Percentiles rank a stretch among this genome's conserved stretches.
These are phyloP conservation scores for Beta vulgaris DNA, from an alignment of 148 eudicot species.

Conservation along the genomic window DNA sequence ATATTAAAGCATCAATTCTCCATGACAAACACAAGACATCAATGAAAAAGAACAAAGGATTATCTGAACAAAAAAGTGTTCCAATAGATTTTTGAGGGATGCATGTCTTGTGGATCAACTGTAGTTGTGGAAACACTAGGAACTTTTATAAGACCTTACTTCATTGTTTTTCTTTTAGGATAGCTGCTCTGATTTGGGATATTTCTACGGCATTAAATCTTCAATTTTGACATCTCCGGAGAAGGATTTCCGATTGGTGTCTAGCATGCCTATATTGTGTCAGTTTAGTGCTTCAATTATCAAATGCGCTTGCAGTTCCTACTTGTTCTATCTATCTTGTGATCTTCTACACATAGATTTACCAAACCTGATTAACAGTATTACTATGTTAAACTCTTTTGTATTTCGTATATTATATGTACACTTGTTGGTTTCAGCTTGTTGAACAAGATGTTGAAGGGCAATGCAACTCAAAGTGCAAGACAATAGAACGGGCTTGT, in stretches of 20 bases:
- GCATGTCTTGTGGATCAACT: not conserved
- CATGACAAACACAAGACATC: too few species aligned
- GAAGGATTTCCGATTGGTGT: not conserved
- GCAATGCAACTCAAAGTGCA: conserved; percentile 84
- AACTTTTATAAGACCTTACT: not conserved
- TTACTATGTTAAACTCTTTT: not conserved
- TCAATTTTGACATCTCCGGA: not conserved
- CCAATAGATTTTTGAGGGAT: not conserved
- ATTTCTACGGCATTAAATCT: not conserved
- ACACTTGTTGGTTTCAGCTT: conserved; percentile 44
- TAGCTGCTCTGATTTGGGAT: not conserved
- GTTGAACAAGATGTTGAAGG: conserved; percentile 91
- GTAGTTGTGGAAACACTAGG: not conserved
- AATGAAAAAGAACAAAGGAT: too few species aligned
- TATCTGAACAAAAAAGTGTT: not conserved
- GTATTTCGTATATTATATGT: not conserved
- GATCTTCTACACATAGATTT: not conserved
- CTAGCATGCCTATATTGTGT: not conserved
- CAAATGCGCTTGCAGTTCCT: not conserved
- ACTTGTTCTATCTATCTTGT: not conserved
- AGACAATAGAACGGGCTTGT: conserved; percentile 95
- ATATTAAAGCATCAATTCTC: too few species aligned
- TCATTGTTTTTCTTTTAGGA: not conserved
- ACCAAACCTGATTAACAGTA: not conserved
- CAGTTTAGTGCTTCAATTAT: not conserved